Conservation (phyloP, 257 asterid genomes). For the Echites panduratus region DNA sequence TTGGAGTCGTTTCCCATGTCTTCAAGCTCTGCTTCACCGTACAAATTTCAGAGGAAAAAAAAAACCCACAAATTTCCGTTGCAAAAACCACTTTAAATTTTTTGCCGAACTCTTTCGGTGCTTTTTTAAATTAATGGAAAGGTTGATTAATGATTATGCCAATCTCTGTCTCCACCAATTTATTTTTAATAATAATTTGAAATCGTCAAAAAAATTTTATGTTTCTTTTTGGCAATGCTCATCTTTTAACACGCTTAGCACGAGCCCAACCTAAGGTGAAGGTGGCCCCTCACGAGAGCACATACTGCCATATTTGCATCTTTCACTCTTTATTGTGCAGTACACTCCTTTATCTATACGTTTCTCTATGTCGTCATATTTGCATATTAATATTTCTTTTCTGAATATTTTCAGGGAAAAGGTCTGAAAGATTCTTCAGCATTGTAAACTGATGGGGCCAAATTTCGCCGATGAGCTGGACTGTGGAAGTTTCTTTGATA, state of each 20-base stretch:
- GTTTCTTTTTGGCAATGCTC: slow-evolving; percentile 2
- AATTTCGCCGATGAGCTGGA: slow-evolving; percentile 65
- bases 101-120: slow-evolving; percentile 29
- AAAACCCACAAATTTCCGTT: not conserved
- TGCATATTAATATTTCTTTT: not conserved
- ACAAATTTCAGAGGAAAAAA: not conserved
- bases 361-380: not conserved
- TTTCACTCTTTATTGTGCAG: not conserved
- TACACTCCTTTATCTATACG: not conserved
- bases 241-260: slow-evolving; percentile 1
- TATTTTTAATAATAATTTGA: not conserved
- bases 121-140: slow-evolving; percentile 5
- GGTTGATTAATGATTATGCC: slow-evolving; percentile 4
- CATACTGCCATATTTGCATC: not conserved
- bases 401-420: slow-evolving; percentile 17
- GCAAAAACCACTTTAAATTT: not conserved
- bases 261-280: slow-evolving; percentile 3
- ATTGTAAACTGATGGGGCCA: slow-evolving; percentile 45
- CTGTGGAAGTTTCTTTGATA: slow-evolving; percentile 80
- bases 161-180: slow-evolving; percentile 11
- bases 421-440: not conserved
- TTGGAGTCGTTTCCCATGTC: not conserved
- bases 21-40: slow-evolving; percentile 22
- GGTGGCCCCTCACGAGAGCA: slow-evolving; percentile 9
- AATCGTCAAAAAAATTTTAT: too few relatives aligned